phyloP scores from a whole-genome alignment of 1,139 yeast genomes.

The Taphrina confusa region DNA sequence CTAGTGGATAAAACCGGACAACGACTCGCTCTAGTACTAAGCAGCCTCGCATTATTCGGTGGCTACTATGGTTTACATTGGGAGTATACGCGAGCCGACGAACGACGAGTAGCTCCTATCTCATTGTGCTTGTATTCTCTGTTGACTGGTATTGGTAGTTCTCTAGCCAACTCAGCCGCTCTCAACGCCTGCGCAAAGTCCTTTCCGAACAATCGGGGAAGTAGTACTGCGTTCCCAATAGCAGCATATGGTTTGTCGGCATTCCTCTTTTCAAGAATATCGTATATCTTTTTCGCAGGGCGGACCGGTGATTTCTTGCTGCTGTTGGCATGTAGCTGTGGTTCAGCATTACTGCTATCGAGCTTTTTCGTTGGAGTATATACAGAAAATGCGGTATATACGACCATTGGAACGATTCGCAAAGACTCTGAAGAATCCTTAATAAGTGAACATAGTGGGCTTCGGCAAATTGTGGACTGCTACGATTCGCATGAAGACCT shows the following conservation, averaged over 20 bases:
- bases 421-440: neutral
- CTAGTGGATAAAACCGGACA: conserved; percentile 41
- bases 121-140: conserved; percentile 38
- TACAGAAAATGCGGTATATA: neutral
- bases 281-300: conserved; percentile 43
- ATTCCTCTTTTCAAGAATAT: conserved; percentile 47
- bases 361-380: conserved; percentile 19
- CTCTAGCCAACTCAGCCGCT: conserved; percentile 49
- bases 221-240: conserved; percentile 46
- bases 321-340: conserved; percentile 42
- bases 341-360: conserved; percentile 4
- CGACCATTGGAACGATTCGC: neutral
- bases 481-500: neutral
- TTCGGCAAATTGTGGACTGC: neutral
- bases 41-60: conserved; percentile 2
- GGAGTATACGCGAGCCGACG: neutral
- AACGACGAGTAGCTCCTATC: neutral
- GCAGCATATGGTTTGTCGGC: conserved; percentile 52
- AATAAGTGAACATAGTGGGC: neutral
- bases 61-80: conserved; percentile 28
- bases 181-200: conserved; percentile 52
- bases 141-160: conserved; percentile 48
- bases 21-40: conserved; percentile 21
- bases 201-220: conserved; percentile 42
- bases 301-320: conserved; percentile 41